Percentiles rank a stretch among this genome's conserved stretches.
Conservation (phyloP, 2,329 filamentous ascomycete genomes). For the Paraconiothyrium sp. region DNA sequence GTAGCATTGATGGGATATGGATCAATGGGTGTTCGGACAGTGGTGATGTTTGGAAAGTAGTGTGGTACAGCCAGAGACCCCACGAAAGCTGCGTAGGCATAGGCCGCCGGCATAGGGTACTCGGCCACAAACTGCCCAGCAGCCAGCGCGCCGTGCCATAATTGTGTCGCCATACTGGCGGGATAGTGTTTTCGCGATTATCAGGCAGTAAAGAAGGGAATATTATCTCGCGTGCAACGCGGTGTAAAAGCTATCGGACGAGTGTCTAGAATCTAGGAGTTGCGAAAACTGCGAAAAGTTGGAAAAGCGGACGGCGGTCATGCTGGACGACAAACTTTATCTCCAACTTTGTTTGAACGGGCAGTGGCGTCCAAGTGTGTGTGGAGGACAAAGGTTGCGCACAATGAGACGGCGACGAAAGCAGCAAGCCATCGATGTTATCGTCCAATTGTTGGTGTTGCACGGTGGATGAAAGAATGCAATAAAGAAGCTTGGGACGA, state of each 20-base stretch:
- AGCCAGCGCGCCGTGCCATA: not conserved
- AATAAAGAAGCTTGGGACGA: not conserved
- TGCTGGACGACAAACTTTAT: not conserved
- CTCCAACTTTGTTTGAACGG: not conserved
- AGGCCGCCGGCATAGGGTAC: slow-evolving; percentile 1
- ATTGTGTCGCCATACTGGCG: slow-evolving; percentile 2
- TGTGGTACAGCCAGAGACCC: not conserved
- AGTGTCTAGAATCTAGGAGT: not conserved
- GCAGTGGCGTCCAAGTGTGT: not conserved
- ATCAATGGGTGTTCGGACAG: not conserved
- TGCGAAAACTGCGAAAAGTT: not conserved
- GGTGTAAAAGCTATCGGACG: not conserved
- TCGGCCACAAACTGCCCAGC: not conserved
- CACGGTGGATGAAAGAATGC: not conserved
- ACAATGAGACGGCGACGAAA: slow-evolving; percentile 8
- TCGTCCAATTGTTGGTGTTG: not conserved
- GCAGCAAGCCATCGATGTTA: not conserved
- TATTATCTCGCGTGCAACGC: not conserved
- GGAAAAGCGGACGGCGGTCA: not conserved
- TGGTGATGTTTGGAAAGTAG: not conserved
- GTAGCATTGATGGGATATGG: not conserved
- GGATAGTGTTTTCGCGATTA: not conserved
- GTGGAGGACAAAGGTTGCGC: not conserved
- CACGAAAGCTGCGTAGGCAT: not conserved
- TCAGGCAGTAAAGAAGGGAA: not conserved